Percentiles rank a stretch among this genome's conserved stretches.
phyloP scores from a whole-genome alignment of 805 yeast species.

The Jamesozyma rosinii region DNA sequence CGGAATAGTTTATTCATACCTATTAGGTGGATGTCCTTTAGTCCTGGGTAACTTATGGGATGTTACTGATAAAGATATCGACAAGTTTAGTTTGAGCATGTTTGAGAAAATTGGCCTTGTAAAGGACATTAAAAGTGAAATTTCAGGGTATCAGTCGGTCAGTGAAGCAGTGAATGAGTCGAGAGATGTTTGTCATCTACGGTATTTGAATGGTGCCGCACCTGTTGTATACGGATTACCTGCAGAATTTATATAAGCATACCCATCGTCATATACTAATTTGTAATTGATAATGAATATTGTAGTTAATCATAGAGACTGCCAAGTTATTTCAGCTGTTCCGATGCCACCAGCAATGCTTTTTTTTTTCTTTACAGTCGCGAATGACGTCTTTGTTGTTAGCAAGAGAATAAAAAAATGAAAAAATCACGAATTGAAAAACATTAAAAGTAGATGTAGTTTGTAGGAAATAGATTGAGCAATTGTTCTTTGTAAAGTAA shows the following conservation, averaged over 20 bases:
- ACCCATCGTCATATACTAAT: not conserved
- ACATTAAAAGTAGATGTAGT: too few species aligned
- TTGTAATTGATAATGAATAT: not conserved
- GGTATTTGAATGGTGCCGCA: conserved; percentile 81
- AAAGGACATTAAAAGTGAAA: conserved; percentile 16
- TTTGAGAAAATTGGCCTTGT: conserved; percentile 61
- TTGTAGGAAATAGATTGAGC: too few species aligned
- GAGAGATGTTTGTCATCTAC: conserved; percentile 58
- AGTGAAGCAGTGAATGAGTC: conserved; percentile 52
- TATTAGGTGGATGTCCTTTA: conserved; percentile 75
- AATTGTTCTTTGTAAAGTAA: too few species aligned
- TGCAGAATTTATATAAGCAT: not conserved
- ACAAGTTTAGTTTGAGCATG: conserved; percentile 55
- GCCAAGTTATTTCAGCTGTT: too few species aligned
- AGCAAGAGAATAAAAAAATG: too few species aligned
- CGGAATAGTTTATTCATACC: conserved; percentile 70
- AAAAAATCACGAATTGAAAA: too few species aligned
- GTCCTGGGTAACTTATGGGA: conserved; percentile 88
- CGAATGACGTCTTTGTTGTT: too few species aligned
- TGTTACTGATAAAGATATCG: conserved; percentile 93
- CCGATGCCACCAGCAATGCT: too few species aligned
- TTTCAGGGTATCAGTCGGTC: conserved; percentile 27
- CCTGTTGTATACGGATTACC: conserved; percentile 90
- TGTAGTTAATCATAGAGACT: too few species aligned
- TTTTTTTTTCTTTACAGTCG: too few species aligned